Conservation (phyloP, 805 yeast genomes). For the Osmozyma mogii region DNA sequence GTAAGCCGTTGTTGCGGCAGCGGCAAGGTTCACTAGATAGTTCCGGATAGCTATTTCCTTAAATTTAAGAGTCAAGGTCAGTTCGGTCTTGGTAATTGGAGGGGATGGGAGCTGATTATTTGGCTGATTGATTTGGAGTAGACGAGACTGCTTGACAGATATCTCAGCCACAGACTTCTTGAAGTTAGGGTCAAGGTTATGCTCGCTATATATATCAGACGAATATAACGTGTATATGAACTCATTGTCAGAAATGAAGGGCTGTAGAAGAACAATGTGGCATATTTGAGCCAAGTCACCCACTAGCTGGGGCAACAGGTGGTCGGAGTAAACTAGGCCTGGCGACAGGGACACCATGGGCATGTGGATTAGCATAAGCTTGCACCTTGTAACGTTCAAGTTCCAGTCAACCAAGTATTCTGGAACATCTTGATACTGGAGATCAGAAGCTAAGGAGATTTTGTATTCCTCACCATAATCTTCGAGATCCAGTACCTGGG, state of each 20-base stretch:
- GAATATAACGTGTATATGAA: slow-evolving; percentile 32
- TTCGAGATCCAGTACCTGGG: slow-evolving; percentile 4
- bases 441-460: slow-evolving; percentile 33
- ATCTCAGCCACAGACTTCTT: slow-evolving; percentile 42
- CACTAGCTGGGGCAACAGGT: slow-evolving; percentile 30
- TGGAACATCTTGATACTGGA: slow-evolving; percentile 28
- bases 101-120: slow-evolving; percentile 10
- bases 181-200: slow-evolving; percentile 36
- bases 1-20: slow-evolving; percentile 46
- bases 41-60: slow-evolving; percentile 42
- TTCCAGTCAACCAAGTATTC: slow-evolving; percentile 46
- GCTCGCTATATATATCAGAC: slow-evolving; percentile 41
- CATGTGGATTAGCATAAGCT: slow-evolving; percentile 33
- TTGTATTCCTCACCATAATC: slow-evolving; percentile 23
- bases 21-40: slow-evolving; percentile 44
- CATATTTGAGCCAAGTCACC: slow-evolving; percentile 36
- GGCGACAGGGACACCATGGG: slow-evolving; percentile 33
- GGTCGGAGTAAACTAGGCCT: slow-evolving; percentile 24
- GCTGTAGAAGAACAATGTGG: slow-evolving; percentile 32
- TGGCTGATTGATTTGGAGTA: slow-evolving; percentile 30
- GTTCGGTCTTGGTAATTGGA: slow-evolving; percentile 23
- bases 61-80: slow-evolving; percentile 26
- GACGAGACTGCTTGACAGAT: slow-evolving; percentile 39
- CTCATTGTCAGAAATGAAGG: slow-evolving; percentile 36
- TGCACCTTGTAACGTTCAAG: slow-evolving; percentile 41